phyloP scores from a whole-genome alignment of 1,139 yeast genomes.

The Groenewaldozyma auringiensis region DNA sequence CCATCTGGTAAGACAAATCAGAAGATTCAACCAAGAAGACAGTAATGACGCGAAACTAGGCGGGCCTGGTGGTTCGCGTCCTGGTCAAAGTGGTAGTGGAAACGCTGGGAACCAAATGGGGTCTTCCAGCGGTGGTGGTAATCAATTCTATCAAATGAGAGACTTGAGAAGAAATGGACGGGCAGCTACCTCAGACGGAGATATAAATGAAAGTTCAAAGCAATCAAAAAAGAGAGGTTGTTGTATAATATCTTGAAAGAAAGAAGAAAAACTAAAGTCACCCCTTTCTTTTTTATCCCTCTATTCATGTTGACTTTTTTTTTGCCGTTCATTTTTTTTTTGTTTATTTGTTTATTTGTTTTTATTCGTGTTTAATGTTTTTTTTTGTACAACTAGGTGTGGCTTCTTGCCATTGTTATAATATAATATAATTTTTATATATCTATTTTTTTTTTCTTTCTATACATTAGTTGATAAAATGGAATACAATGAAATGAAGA shows the following conservation, averaged over 20 bases:
- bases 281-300: too few species aligned
- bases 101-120: not conserved
- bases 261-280: too few species aligned
- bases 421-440: not conserved
- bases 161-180: not conserved
- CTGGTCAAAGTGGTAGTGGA: not conserved
- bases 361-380: too few species aligned
- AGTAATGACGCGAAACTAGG: not conserved
- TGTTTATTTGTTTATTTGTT: too few species aligned
- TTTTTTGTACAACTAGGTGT: too few species aligned
- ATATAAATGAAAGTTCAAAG: too few species aligned
- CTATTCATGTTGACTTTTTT: too few species aligned
- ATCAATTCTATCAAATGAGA: conserved; percentile 5
- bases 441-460: not conserved
- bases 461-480: conserved; percentile 64
- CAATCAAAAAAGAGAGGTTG: not conserved
- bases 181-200: too few species aligned
- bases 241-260: not conserved
- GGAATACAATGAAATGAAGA: conserved; percentile 81
- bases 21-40: conserved; percentile 34
- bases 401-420: too few species aligned
- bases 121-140: not conserved
- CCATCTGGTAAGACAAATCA: conserved; percentile 60
- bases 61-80: conserved; percentile 3
- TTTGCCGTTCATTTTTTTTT: too few species aligned